Base-by-base conservation (phyloP, 140 eudicot genomes). In the Ambrosia hybrid region DNA sequence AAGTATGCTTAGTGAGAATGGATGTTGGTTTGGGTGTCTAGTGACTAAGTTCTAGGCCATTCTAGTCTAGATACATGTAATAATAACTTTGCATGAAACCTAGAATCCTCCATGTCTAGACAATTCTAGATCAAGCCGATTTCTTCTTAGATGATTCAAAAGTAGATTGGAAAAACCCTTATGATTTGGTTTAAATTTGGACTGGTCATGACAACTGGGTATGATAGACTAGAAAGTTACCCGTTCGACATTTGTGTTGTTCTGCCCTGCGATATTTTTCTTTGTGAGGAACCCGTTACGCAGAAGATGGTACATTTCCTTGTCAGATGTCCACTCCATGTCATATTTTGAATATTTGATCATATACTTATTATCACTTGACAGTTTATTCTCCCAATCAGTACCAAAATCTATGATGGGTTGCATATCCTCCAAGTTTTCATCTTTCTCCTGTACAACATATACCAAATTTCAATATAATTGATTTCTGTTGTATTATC, bases 371-470 rank as follows among this genome's bases (percentile, higher is more conserved):
- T 41, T 38, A 41, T 65, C 53, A 39, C 13, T 7, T 14, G 53
- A 39, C 52, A 65, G 41, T 3, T 38, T 39, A 0, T 39, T 6
- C 2, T 37, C 69, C 69, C 69, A 64, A 39, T 64, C 30, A 64
- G 2, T 6, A 2, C 39, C 69, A 26, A 64, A 14, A 37, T 39
- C 33, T 41, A 6, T 6, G 26, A 37, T 14, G n/a, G 26, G 34
- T 39, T 38, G 2, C 36, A 6, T 64, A n/a, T 64, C 69, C 69
- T 12, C 69, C 52, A 4, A 8, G 9, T 13, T 39, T 38, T n/a
- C 69, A 39, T 64, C 52, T 13, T 39, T 65, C n/a, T 39, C 70
- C 70, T 65, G n/a, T n/a, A n/a, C n/a, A n/a, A 15, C 11, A 39
- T 1, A 39, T 6, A 14, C 15, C 30, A 14, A 13, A 8, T 3